These are phyloP conservation scores for Podospora tetraspora DNA, from an alignment of 495 filamentous ascomycete genomes.

Conservation along the genomic window DNA sequence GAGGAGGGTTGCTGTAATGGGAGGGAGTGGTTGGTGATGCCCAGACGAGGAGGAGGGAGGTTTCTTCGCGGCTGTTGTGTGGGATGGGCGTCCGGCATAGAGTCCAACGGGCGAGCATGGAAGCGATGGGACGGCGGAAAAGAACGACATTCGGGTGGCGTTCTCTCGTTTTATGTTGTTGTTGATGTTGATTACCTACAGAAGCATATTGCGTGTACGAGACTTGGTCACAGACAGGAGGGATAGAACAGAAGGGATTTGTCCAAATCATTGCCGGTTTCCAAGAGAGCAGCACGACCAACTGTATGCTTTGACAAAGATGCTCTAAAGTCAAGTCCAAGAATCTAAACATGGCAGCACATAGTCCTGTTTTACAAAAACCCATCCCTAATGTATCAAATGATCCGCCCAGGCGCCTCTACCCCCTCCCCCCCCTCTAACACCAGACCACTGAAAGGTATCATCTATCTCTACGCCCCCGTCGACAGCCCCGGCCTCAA, in stretches of 20 bases:
- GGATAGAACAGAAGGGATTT: neutral
- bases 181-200: neutral
- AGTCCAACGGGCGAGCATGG: neutral
- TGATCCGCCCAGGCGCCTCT: neutral
- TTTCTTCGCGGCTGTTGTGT: no score
- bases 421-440: neutral
- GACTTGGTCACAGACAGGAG: neutral
- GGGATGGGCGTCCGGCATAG: neutral
- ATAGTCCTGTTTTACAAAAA: neutral
- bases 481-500: conserved; percentile 24
- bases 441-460: neutral
- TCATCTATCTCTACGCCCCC: neutral
- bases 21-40: no score
- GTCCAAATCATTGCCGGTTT: neutral
- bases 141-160: neutral
- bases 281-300: neutral
- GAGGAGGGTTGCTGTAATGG: neutral
- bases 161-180: neutral
- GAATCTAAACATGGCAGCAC: neutral
- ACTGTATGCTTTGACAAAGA: neutral
- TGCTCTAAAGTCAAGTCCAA: neutral
- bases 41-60: neutral
- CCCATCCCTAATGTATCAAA: neutral
- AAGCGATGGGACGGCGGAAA: neutral
- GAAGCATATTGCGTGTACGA: neutral